Evolutionary conservation across 768 basidiomycete genomes (phyloP).

Genomic region (Trametes coccinea): DNA sequence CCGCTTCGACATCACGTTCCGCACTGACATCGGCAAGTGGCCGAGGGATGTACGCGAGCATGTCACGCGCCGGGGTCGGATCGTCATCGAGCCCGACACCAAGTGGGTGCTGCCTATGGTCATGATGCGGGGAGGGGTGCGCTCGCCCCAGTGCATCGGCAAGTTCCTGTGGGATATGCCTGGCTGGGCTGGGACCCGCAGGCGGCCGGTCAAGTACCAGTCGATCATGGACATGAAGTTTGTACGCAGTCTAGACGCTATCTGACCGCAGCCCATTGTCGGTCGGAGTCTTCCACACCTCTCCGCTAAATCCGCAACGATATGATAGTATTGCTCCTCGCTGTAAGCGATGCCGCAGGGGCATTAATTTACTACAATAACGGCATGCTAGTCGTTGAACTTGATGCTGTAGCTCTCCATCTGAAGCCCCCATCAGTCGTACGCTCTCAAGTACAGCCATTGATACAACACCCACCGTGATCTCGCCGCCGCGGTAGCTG

Average conservation of each 20-base stretch:
- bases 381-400: conserved; percentile 50
- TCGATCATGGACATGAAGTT: conserved; percentile 19
- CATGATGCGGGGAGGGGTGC: conserved; percentile 24
- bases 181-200: neutral
- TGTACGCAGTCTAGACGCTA: conserved; percentile 15
- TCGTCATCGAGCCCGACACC: conserved; percentile 41
- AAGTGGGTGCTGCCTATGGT: conserved; percentile 54
- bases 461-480: conserved; percentile 61
- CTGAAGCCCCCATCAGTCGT: conserved; percentile 36
- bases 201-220: neutral
- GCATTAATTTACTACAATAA: neutral
- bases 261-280: neutral
- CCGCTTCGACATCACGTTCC: conserved; percentile 58
- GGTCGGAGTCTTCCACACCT: neutral
- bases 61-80: conserved; percentile 28
- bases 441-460: neutral
- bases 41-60: conserved; percentile 39
- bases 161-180: conserved; percentile 3
- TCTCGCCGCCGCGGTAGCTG: conserved; percentile 92
- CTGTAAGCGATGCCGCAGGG: no score
- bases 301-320: neutral
- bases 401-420: conserved; percentile 88
- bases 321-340: neutral
- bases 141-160: neutral
- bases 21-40: conserved; percentile 38